phyloP scores from a whole-genome alignment of 2,329 filamentous ascomycete species.

The Trichoderma oligosporum region DNA sequence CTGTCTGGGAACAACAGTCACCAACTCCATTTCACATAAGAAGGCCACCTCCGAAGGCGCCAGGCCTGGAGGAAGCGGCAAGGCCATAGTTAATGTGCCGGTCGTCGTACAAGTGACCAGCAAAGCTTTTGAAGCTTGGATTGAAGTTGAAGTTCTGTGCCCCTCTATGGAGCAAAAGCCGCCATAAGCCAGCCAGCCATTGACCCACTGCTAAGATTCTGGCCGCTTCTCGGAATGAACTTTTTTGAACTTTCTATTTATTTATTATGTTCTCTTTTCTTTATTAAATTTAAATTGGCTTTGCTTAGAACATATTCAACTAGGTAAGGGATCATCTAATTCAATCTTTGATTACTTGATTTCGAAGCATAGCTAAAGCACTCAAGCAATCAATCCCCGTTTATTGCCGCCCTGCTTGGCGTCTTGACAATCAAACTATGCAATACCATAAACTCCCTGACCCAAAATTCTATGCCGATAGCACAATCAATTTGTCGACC shows the following conservation, averaged over 20 bases:
- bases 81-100: slow-evolving; percentile 40
- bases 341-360: too few relatives aligned
- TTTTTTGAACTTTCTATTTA: background rate
- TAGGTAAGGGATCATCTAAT: too few relatives aligned
- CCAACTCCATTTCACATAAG: slow-evolving; percentile 93
- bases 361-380: too few relatives aligned
- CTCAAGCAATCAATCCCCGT: too few relatives aligned
- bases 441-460: too few relatives aligned
- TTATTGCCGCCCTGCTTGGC: too few relatives aligned
- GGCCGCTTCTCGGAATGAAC: background rate
- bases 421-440: too few relatives aligned
- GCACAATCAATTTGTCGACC: too few relatives aligned
- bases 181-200: background rate
- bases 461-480: too few relatives aligned
- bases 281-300: background rate
- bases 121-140: too few relatives aligned
- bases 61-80: slow-evolving; percentile 53
- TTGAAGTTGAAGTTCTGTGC: slow-evolving; percentile 1
- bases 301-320: too few relatives aligned
- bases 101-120: background rate
- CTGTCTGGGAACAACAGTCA: slow-evolving; percentile 89
- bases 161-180: slow-evolving; percentile 11
- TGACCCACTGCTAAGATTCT: background rate
- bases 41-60: slow-evolving; percentile 88
- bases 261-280: background rate